Base-by-base conservation (phyloP, 2,329 filamentous ascomycete species). In the Botrytis aclada region DNA sequence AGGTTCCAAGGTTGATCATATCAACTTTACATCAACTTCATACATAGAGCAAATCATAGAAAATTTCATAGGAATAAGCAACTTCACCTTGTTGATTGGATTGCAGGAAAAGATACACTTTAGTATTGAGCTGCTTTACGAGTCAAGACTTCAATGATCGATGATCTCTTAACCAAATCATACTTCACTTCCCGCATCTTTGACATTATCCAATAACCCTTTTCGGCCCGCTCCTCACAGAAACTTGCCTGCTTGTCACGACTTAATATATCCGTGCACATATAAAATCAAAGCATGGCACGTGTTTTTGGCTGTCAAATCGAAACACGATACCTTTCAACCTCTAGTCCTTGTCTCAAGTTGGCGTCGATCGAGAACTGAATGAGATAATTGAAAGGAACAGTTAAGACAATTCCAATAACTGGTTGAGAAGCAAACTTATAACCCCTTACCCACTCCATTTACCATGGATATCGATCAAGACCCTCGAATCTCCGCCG, bases 401-500 rank as follows among this genome's bases (percentile, higher is more conserved):
- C 8, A 25, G 1, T 16, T 5, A 41, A 22, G 29, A 22, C 16
- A 14, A 16, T 32, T 18, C 43, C 4, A 25, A 43, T 20, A 3
- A 32, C 22, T 14, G n/a, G 2, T 43, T 6, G 41, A 60, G 7
- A 43, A n/a, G 7, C 8, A 34, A 32, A 20, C n/a, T 12, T 7
- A 2, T 18, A 34, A 70, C 45, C n/a, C 22, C 25, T 39, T 54
- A 16, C 45, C 12, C 43, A 39, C 32, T 37, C 32, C 25, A 56
- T 62, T 20, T 20, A n/a, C 37, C 54, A 76, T 75, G 75, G 74
- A 74, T 25, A 71, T 43, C n/a, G 62, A 72, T 12, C 64, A 72
- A 41, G 54, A 73, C 12, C 75, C 81, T 62, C 82, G 81, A 58
- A 77, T 80, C 34, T 82, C 84, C 78, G 77, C 78, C 63, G 75